These are phyloP conservation scores for Beverwykella pulmonaria DNA, from an alignment of 495 filamentous ascomycete species.

Conservation along the genomic window DNA sequence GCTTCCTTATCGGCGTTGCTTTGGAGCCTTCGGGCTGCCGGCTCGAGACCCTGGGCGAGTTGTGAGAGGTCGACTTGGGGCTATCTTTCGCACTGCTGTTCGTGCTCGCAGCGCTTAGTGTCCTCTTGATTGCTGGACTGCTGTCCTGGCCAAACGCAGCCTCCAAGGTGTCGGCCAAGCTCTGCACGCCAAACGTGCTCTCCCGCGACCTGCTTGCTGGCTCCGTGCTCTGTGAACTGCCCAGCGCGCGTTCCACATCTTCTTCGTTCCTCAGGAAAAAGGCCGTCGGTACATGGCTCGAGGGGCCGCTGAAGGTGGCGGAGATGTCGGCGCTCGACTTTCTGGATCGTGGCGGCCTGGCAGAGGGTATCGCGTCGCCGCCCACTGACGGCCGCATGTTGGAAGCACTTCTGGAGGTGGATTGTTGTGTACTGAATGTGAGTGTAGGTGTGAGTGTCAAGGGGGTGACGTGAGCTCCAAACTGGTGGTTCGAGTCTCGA, in stretches of 20 bases:
- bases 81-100: neutral
- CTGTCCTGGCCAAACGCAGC: slow-evolving; percentile 41
- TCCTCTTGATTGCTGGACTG: slow-evolving; percentile 41
- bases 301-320: slow-evolving; percentile 22
- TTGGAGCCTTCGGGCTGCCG: slow-evolving; percentile 28
- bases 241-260: slow-evolving; percentile 41
- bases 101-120: slow-evolving; percentile 24
- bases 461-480: neutral
- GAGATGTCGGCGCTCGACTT: slow-evolving; percentile 38
- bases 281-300: slow-evolving; percentile 42
- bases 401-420: neutral
- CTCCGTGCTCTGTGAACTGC: slow-evolving; percentile 8
- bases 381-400: slow-evolving; percentile 34
- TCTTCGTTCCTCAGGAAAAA: slow-evolving; percentile 48
- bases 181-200: slow-evolving; percentile 62
- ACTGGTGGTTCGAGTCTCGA: neutral
- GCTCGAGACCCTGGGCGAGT: slow-evolving; percentile 4
- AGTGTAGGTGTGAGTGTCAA: neutral
- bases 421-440: neutral
- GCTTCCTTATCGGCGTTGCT: slow-evolving; percentile 36
- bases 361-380: slow-evolving; percentile 32
- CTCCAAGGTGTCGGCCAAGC: slow-evolving; percentile 60
- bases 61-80: neutral
- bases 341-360: slow-evolving; percentile 27
- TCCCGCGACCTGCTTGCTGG: slow-evolving; percentile 15